phyloP scores from a whole-genome alignment of 192 early-diverging fungal genomes.

The Gigaspora rosea region DNA sequence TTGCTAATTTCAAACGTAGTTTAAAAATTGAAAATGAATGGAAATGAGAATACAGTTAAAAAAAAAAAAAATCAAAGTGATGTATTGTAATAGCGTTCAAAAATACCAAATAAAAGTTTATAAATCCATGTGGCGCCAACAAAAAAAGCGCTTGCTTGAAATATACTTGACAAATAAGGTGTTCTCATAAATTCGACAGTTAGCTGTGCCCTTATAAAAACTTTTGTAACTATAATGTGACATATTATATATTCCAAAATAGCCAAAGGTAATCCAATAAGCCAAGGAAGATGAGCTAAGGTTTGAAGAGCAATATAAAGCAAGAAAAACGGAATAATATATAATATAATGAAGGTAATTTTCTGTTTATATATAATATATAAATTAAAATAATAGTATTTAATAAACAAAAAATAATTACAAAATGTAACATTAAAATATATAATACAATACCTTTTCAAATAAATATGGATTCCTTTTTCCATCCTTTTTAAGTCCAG shows the following conservation, averaged over 20 bases:
- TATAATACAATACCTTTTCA: constrained; percentile 38
- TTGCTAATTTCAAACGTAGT: constrained; percentile 46
- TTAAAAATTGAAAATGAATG: too few relatives aligned
- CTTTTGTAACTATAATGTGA: constrained; percentile 62
- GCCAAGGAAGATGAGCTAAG: constrained; percentile 74
- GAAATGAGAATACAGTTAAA: neutral
- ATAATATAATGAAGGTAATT: constrained; percentile 66
- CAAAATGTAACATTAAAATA: neutral
- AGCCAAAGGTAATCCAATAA: constrained; percentile 68
- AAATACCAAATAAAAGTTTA: constrained; percentile 66
- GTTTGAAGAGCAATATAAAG: constrained; percentile 60
- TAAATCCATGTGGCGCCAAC: constrained; percentile 68
- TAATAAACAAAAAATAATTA: neutral
- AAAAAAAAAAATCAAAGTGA: neutral
- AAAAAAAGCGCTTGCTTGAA: constrained; percentile 83
- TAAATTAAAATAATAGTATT: too few relatives aligned
- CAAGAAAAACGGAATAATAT: constrained; percentile 66
- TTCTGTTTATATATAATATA: constrained; percentile 38
- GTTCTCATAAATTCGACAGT: constrained; percentile 66
- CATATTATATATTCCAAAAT: constrained; percentile 53
- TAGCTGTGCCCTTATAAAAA: constrained; percentile 54
- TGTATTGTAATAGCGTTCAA: neutral
- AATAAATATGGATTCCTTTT: constrained; percentile 38
- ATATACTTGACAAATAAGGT: constrained; percentile 84
- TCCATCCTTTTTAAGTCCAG: constrained; percentile 39